Base-by-base conservation (phyloP, 1,139 yeast species). In the Zygosaccharomyces sapae region DNA sequence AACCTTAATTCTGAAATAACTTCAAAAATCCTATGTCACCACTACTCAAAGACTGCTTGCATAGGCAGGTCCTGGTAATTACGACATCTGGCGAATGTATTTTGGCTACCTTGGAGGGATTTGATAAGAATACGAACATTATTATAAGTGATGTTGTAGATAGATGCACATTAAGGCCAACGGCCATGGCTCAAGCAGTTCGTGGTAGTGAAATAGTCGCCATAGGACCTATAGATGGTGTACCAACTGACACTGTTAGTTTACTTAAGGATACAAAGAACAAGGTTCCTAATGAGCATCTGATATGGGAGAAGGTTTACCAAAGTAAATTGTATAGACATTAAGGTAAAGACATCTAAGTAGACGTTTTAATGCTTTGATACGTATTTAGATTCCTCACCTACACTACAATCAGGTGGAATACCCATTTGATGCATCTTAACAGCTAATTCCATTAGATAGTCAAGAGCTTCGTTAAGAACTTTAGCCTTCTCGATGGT, bases 401-500 rank as follows among this genome's bases (percentile, higher is more conserved):
- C 75, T 38, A 71, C 64, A 12, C 49, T 61, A 46, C 60, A 53
- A 47, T 67, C 71, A 12, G 79, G 70, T 12, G 83, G 75, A 41
- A 83, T 74, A 1, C 83, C 84, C 43, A 77, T 67, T 48, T 72
- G 74, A 55, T 77, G 76, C 95, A 89, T 86, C 63, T 85, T 85
- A 35, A 89, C 78, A 1, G 94, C 96, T 58, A 89, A 69, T 57
- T 87, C 96, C 60, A 92, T 71, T 56, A 92, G 70, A 64, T 90
- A 90, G 63, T 90, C 97, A 55, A 90, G 80, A 29, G 97, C 95
- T 67, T 92, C 97, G 64, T 89, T 88, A 66, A 86, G 84, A 16
- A 90, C 79, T 70, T 90, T 90, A 43, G 97, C 96, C 67, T 89
- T 88, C 87, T 95, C 86, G 9, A 88, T 87, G 22, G 78, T 81